Percentiles rank a stretch among this genome's conserved stretches.
phyloP scores from a whole-genome alignment of 2,329 filamentous ascomycete genomes.

The Teratosphaeria pseudoeucalypti region DNA sequence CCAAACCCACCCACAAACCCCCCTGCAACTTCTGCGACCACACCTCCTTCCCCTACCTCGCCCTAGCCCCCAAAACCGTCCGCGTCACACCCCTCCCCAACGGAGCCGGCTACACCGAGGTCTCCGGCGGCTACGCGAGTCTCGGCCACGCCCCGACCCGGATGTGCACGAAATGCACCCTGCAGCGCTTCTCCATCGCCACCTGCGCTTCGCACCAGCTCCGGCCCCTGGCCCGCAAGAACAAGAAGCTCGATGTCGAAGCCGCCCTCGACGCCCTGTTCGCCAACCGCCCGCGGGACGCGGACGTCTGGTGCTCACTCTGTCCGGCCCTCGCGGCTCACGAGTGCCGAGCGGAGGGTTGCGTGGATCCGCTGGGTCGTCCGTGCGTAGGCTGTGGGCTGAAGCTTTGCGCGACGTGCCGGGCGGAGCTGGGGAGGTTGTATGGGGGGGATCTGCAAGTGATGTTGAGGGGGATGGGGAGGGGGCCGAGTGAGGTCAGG shows the following conservation, averaged over 20 bases:
- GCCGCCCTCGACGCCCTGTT: slow-evolving; percentile 17
- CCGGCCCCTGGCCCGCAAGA: slow-evolving; percentile 13
- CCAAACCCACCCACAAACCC: not conserved
- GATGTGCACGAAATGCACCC: slow-evolving; percentile 31
- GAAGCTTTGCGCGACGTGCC: slow-evolving; percentile 22
- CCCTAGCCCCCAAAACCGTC: slow-evolving; percentile 20
- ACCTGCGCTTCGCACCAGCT: slow-evolving; percentile 27
- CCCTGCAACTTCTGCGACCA: slow-evolving; percentile 33
- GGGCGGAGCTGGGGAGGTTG: slow-evolving; percentile 8
- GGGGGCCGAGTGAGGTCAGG: slow-evolving; percentile 8
- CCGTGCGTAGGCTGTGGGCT: slow-evolving; percentile 21
- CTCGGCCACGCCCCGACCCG: slow-evolving; percentile 22
- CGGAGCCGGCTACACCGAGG: slow-evolving; percentile 23
- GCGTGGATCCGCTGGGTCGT: not conserved
- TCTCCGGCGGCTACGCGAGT: slow-evolving; percentile 23
- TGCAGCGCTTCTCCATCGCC: slow-evolving; percentile 25
- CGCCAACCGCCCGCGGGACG: slow-evolving; percentile 1
- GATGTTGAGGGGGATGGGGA: slow-evolving; percentile 12
- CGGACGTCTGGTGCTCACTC: slow-evolving; percentile 30
- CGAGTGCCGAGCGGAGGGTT: slow-evolving; percentile 20
- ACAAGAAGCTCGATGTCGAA: slow-evolving; percentile 12
- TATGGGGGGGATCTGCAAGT: slow-evolving; percentile 14
- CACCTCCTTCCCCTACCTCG: slow-evolving; percentile 28
- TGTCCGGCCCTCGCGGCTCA: slow-evolving; percentile 31
- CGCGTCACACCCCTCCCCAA: slow-evolving; percentile 23